Conservation (phyloP, 2,329 filamentous ascomycete species). For the Fusarium chlamydosporum region DNA sequence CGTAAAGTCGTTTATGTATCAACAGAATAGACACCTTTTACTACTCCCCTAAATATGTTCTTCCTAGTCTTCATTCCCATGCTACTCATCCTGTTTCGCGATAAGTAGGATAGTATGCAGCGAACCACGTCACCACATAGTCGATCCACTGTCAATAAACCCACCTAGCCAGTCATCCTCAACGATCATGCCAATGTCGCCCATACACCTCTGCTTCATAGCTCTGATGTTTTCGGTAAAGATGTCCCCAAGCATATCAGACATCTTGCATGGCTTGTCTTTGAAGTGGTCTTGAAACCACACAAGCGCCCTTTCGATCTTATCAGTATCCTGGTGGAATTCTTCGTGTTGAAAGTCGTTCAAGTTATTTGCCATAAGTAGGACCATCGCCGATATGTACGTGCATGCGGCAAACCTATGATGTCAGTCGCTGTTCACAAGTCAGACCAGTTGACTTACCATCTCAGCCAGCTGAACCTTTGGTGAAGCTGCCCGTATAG, state of each 20-base stretch:
- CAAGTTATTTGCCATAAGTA: slow-evolving; percentile 8
- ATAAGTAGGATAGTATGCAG: no score
- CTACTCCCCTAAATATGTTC: no score
- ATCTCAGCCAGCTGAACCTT: slow-evolving; percentile 6
- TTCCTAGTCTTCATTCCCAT: no score
- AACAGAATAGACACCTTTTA: no score
- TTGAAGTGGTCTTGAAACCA: background rate
- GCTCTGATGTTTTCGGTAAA: background rate
- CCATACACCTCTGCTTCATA: slow-evolving; percentile 1
- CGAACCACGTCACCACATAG: background rate
- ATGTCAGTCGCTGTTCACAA: background rate
- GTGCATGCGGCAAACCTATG: slow-evolving; percentile 12
- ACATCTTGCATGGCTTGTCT: background rate
- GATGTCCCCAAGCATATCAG: background rate
- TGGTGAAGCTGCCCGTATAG: slow-evolving; percentile 1
- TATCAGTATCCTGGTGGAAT: background rate
- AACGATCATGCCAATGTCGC: background rate
- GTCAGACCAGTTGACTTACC: background rate
- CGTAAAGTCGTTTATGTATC: no score
- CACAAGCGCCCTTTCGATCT: slow-evolving; percentile 1
- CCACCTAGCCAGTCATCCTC: background rate
- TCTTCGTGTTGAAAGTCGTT: background rate
- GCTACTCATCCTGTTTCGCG: no score
- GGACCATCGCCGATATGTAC: slow-evolving; percentile 13
- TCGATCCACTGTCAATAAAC: background rate